Percentiles rank a stretch among this genome's conserved stretches.
Evolutionary conservation across 768 basidiomycete species (phyloP).

Genomic region (Pisolithus marmoratus): DNA sequence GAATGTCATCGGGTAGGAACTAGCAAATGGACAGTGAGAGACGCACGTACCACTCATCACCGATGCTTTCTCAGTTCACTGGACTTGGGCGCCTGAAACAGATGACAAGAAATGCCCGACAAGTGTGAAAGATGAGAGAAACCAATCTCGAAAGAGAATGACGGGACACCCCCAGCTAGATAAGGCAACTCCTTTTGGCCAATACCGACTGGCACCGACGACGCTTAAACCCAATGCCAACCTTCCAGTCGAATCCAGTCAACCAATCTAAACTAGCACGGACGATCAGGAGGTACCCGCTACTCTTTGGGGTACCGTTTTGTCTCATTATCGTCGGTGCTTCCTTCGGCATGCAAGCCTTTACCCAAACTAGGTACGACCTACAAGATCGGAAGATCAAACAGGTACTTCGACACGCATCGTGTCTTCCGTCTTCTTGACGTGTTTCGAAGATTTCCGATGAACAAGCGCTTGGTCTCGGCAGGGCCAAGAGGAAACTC

Average conservation of each 20-base stretch:
- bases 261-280: constrained; percentile 36
- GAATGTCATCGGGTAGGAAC: constrained; percentile 5
- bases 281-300: constrained; percentile 54
- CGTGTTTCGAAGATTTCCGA: constrained; percentile 49
- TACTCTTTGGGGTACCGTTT: constrained; percentile 84
- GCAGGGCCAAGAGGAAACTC: constrained; percentile 68
- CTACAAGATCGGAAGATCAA: constrained; percentile 75
- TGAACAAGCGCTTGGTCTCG: constrained; percentile 72
- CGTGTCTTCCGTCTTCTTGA: background rate
- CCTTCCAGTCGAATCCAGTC: constrained; percentile 46
- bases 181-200: background rate
- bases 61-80: constrained; percentile 3
- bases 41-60: constrained; percentile 20
- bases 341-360: constrained; percentile 73
- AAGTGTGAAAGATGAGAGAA: constrained; percentile 7
- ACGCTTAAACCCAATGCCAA: constrained; percentile 33
- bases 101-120: constrained; percentile 2
- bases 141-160: background rate
- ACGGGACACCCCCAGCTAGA: background rate
- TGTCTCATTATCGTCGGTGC: constrained; percentile 78
- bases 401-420: constrained; percentile 36
- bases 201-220: background rate
- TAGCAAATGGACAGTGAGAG: background rate
- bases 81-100: background rate
- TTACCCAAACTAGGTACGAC: constrained; percentile 92